Evolutionary conservation across 495 filamentous ascomycete species (phyloP), one percentile per base, ranked within the genome.

Genomic region (Daldinia childiae): DNA sequence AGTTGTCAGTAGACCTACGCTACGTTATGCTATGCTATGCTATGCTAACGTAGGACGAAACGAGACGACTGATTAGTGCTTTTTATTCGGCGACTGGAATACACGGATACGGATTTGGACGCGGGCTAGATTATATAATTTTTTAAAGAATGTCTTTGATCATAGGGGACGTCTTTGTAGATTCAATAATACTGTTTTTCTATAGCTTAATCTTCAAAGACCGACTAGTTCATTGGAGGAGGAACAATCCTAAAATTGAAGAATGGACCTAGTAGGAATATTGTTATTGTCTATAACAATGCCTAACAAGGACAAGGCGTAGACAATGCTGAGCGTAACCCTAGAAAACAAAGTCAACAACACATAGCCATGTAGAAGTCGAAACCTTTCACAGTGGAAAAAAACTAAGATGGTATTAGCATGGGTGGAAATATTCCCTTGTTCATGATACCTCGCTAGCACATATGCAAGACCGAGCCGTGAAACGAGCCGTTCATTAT

Each of bases 401-500:
- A 64, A 48, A 38, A 17, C 41, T 58, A 50, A 48, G 30, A 54
- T 45, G 36, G 48, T 65, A 48, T 56, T 43, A 36, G 17, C 26
- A 38, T n/a, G 57, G 27, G 38, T 1, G 26, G 30, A 26, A 57
- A 57, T n/a, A 58, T 60, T 8, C 7, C 55, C 38, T 52, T 54
- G 60, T 57, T 62, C 48, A 19, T 58, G 27, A 52, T 38, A 43
- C 38, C 56, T 68, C 60, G 43, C 38, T 38, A 58, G 38, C 39
- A 66, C 21, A 38, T 61, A 41, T 51, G 67, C 51, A 34, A 52
- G 30, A 56, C 19, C 41, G 48, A 54, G 56, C 41, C 48, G 66
- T 63, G 58, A 69, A 54, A 38, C 57, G 62, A 73, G 58, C 45
- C 65, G 59, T 63, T 45, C 62, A 66, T 62, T 73, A 39, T 62